A percentile compares a stretch with the other conserved stretches of the same genome.
phyloP scores from a whole-genome alignment of 257 asterid species.

The Solanum paucissectum region DNA sequence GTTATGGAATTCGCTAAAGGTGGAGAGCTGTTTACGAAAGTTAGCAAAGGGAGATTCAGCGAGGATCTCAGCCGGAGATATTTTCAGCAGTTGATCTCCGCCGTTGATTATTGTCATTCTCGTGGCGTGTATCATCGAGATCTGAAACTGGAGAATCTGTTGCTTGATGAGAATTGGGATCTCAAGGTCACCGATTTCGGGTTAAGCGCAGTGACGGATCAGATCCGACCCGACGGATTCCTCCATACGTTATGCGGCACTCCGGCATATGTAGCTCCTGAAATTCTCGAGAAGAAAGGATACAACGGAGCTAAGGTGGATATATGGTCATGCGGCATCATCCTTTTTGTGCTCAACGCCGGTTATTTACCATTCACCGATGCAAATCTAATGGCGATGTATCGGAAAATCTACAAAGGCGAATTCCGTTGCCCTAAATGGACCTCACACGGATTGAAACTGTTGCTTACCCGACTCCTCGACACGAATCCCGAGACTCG shows the following conservation, averaged over 20 bases:
- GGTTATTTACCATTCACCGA: conserved; percentile 2
- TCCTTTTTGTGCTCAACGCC: conserved; percentile 5
- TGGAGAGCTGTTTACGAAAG: conserved; percentile 1
- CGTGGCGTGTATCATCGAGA: conserved; percentile 2
- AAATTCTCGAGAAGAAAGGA: conserved; percentile 4
- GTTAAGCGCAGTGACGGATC: neutral
- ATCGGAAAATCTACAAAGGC: conserved; percentile 2
- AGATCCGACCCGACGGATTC: conserved; percentile 3
- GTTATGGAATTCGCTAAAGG: conserved; percentile 6
- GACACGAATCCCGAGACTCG: conserved; percentile 1
- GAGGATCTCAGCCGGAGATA: conserved; percentile 10
- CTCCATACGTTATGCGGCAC: conserved; percentile 5
- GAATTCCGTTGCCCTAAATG: conserved; percentile 2
- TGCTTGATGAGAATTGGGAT: conserved; percentile 6
- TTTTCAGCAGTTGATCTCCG: conserved; percentile 3
- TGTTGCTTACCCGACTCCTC: neutral
- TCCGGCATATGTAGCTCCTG: conserved; percentile 7
- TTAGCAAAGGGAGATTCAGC: neutral
- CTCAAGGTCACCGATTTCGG: conserved; percentile 7
- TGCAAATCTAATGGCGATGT: conserved; percentile 4
- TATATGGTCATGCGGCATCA: conserved; percentile 6
- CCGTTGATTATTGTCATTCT: conserved; percentile 5
- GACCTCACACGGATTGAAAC: neutral
- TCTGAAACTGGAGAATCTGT: conserved; percentile 1
- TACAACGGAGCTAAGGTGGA: conserved; percentile 1